These are phyloP conservation scores for Mucor indicus DNA, from an alignment of 371 early-diverging fungal genomes.

Conservation along the genomic window DNA sequence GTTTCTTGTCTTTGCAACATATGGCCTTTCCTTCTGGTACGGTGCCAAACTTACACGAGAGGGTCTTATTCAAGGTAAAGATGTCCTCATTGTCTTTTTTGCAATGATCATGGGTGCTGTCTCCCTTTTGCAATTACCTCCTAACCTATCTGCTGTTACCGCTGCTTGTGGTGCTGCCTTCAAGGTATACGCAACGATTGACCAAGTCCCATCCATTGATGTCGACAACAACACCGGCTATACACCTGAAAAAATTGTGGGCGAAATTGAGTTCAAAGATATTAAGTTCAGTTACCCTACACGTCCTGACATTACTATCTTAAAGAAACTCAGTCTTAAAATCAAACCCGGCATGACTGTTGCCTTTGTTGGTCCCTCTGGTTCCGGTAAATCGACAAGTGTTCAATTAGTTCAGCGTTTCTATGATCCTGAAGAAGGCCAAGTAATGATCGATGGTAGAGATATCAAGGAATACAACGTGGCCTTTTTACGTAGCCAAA, in stretches of 20 bases:
- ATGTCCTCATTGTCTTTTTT: conserved; percentile 67
- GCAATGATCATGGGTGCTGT: conserved; percentile 62
- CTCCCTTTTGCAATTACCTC: conserved; percentile 42
- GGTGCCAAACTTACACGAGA: conserved; percentile 59
- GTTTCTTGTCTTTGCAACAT: conserved; percentile 61
- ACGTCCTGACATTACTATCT: conserved; percentile 68
- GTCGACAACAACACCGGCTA: conserved; percentile 48
- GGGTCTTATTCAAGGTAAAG: conserved; percentile 40
- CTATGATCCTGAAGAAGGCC: conserved; percentile 72
- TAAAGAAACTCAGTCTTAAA: conserved; percentile 57
- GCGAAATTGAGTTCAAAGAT: conserved; percentile 68
- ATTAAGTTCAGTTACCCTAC: conserved; percentile 77
- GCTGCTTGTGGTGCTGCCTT: conserved; percentile 65
- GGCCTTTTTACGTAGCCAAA: conserved; percentile 68
- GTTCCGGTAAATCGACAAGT: conserved; percentile 87
- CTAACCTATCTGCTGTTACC: conserved; percentile 56
- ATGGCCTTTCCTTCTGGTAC: conserved; percentile 78
- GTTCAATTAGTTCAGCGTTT: conserved; percentile 88
- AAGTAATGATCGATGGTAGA: conserved; percentile 68
- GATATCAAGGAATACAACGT: conserved; percentile 68
- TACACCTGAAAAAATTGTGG: conserved; percentile 46
- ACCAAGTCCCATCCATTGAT: conserved; percentile 69
- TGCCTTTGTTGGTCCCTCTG: conserved; percentile 80
- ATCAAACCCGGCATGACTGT: conserved; percentile 74
- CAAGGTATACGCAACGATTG: conserved; percentile 73